These are phyloP conservation scores for Phanerochaete sordida DNA, from an alignment of 768 basidiomycete species.

Conservation along the genomic window DNA sequence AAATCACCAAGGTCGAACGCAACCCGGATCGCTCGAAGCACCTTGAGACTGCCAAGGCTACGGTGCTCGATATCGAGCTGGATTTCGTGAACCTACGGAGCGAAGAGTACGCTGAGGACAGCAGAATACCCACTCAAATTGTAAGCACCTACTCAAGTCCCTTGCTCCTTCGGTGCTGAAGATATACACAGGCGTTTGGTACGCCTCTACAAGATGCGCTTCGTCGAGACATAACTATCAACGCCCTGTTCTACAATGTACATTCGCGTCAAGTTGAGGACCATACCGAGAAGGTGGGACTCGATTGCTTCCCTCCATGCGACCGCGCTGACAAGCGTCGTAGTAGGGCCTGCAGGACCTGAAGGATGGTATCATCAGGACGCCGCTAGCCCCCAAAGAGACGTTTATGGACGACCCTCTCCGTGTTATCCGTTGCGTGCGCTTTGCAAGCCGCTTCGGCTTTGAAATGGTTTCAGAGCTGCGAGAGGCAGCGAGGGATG, in stretches of 20 bases:
- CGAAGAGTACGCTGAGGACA: slow-evolving; percentile 85
- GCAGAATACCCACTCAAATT: slow-evolving; percentile 85
- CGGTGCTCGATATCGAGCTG: slow-evolving; percentile 74
- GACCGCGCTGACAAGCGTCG: slow-evolving; percentile 5
- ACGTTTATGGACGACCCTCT: slow-evolving; percentile 96
- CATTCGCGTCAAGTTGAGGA: slow-evolving; percentile 87
- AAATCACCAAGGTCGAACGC: slow-evolving; percentile 79
- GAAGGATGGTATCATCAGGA: slow-evolving; percentile 72
- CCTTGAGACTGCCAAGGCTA: slow-evolving; percentile 89
- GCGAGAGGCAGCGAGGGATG: slow-evolving; percentile 55
- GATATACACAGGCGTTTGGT: slow-evolving; percentile 67
- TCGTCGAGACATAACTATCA: slow-evolving; percentile 92
- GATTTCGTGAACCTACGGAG: slow-evolving; percentile 93
- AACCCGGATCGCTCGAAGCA: slow-evolving; percentile 99
- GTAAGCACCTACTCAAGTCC: slow-evolving; percentile 40
- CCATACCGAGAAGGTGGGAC: slow-evolving; percentile 65
- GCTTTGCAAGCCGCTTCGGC: slow-evolving; percentile 90
- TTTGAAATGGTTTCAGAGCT: slow-evolving; percentile 74
- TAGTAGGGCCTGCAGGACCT: slow-evolving; percentile 83
- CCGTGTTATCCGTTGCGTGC: slow-evolving; percentile 83
- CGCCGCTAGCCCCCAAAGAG: slow-evolving; percentile 80
- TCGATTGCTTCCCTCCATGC: background rate
- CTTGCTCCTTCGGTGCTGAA: background rate
- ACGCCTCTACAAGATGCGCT: slow-evolving; percentile 90
- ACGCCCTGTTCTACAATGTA: slow-evolving; percentile 94